A percentile compares a stretch with the other conserved stretches of the same genome.
These are phyloP conservation scores for Boletus vermiculosoides DNA, from an alignment of 768 basidiomycete species.

Conservation along the genomic window DNA sequence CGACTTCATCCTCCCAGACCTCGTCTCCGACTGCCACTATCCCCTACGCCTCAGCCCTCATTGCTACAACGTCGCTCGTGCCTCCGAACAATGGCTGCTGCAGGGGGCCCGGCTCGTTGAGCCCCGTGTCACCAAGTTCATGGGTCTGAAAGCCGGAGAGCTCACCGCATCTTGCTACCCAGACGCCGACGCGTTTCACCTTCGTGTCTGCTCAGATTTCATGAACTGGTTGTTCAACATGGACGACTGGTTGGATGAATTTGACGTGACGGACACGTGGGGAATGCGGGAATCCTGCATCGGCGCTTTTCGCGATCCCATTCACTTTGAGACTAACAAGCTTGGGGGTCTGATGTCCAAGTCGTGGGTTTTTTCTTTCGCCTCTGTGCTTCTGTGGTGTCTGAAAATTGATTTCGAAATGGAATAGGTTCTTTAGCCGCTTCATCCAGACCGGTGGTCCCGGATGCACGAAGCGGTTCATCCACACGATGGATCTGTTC, in stretches of 20 bases:
- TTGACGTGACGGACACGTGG: slow-evolving; percentile 31
- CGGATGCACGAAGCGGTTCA: slow-evolving; percentile 40
- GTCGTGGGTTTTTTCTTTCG: slow-evolving; percentile 29
- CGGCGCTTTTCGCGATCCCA: slow-evolving; percentile 30
- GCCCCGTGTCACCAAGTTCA: slow-evolving; percentile 40
- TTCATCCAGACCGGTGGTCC: slow-evolving; percentile 39
- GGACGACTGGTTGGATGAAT: slow-evolving; percentile 44
- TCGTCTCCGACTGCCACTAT: slow-evolving; percentile 40
- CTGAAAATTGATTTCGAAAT: slow-evolving; percentile 3
- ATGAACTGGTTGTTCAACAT: slow-evolving; percentile 48
- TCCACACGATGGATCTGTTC: slow-evolving; percentile 42
- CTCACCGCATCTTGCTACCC: slow-evolving; percentile 67
- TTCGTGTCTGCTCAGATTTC: slow-evolving; percentile 67
- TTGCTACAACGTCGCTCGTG: slow-evolving; percentile 35
- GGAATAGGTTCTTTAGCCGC: slow-evolving; percentile 37
- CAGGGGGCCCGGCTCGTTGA: slow-evolving; percentile 28
- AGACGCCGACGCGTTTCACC: slow-evolving; percentile 50
- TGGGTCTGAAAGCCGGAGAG: slow-evolving; percentile 62
- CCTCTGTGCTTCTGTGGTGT: not conserved
- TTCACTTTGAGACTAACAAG: slow-evolving; percentile 28
- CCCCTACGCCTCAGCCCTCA: slow-evolving; percentile 35
- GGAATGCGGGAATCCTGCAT: slow-evolving; percentile 33
- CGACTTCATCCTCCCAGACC: slow-evolving; percentile 41
- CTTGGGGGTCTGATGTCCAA: slow-evolving; percentile 32
- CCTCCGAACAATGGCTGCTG: slow-evolving; percentile 39